Evolutionary conservation across 352 stramenopile genomes (phyloP), one percentile per base, ranked within the genome.

Genomic region (Globisporangium radiosum): DNA sequence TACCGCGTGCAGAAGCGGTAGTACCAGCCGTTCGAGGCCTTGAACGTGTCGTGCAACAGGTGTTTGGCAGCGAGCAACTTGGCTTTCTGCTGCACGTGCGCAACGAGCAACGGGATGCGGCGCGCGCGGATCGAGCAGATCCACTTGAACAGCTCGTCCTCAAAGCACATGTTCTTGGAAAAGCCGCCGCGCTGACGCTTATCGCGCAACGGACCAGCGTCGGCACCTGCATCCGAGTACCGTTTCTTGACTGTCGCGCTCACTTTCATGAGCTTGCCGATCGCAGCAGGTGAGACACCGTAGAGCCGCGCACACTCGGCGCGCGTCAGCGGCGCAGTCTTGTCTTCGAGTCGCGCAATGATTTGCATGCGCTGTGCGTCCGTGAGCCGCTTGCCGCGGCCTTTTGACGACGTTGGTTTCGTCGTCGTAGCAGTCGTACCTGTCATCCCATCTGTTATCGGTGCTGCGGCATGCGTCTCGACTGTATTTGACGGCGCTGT

Each of bases 201-300:
- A 62, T 79, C 75, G 7, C 75, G 73, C 43, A 65, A 48, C 11
- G 60, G 57, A 10, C 66, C 57, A 8, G 62, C 62, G 13, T 75
- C 66, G 1, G 54, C 61, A n/a, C 70, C 72, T 38, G 72, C 78
- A 38, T 80, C 72, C 51, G 75, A 73, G 55, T 88, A 88, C 50
- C 81, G 78, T 60, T 86, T 85, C 53, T 87, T 87, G 60, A 91
- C 78, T 15, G 68, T 73, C 56, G 81, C 63, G 33, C 78, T 78
- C 47, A 81, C 75, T 57, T 91, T 87, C 75, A 87, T 86, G 68
- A 91, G 76, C 63, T 89, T 88, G 55, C 78, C 86, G 71, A 89
- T 91, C 44, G 81, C 81, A 36, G 81, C 79, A 57, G 75, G 79
- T 25, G 72, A 85, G 47, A 91, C 79, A 45, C 78, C 78, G 55